A percentile compares a stretch with the other conserved stretches of the same genome.
phyloP scores from a whole-genome alignment of 352 stramenopile genomes.

The Pythium graminicola region DNA sequence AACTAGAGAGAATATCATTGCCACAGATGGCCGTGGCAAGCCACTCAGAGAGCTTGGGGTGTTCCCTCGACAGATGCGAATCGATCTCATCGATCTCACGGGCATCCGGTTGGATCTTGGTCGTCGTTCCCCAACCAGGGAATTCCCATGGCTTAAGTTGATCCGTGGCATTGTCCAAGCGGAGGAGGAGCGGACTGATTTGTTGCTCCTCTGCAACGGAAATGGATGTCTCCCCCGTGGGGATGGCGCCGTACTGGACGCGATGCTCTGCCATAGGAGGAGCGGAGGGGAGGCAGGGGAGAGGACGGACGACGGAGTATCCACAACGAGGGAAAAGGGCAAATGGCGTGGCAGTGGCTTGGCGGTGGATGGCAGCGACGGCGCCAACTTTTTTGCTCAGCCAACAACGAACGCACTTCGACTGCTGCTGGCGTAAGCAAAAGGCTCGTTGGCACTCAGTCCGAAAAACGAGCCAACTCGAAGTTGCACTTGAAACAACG shows the following conservation, averaged over 20 bases:
- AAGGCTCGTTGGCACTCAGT: constrained; percentile 5
- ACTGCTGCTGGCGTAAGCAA: neutral
- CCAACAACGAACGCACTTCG: constrained; percentile 1
- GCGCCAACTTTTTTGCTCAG: neutral
- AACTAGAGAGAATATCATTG: constrained; percentile 94
- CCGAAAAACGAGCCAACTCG: constrained; percentile 9
- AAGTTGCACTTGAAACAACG: constrained; percentile 11
- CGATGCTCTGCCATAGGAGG: constrained; percentile 31
- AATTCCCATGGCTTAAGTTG: constrained; percentile 82
- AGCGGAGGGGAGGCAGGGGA: neutral
- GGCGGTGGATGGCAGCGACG: neutral
- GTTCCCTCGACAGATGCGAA: constrained; percentile 57
- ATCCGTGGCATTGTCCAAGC: constrained; percentile 62
- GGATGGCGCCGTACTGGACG: constrained; percentile 54
- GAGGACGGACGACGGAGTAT: neutral
- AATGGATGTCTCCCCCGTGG: constrained; percentile 29
- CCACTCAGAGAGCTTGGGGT: constrained; percentile 89
- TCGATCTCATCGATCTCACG: constrained; percentile 71
- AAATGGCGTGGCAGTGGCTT: neutral
- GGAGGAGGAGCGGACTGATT: constrained; percentile 62
- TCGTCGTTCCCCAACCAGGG: constrained; percentile 71
- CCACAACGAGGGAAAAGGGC: neutral
- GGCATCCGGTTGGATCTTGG: constrained; percentile 47
- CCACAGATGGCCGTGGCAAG: constrained; percentile 92
- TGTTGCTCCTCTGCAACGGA: constrained; percentile 35